phyloP scores from a whole-genome alignment of 2,329 filamentous ascomycete species.

The Akanthomyces lecanii region DNA sequence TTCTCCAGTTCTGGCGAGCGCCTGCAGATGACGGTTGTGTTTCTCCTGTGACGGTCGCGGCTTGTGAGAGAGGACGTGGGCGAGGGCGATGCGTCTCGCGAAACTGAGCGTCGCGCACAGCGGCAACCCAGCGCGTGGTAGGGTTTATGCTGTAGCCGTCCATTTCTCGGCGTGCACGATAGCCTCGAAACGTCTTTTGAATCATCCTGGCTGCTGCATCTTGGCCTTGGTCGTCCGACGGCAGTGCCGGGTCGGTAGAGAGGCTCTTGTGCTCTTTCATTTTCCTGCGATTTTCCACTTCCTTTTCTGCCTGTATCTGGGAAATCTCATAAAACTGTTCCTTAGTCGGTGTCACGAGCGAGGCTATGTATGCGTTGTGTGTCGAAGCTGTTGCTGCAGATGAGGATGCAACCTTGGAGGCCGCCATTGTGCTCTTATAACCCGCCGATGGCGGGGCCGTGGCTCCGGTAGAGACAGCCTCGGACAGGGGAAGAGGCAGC shows the following conservation, averaged over 20 bases:
- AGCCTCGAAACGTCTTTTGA: constrained; percentile 73
- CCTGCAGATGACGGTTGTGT: constrained; percentile 20
- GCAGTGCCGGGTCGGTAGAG: constrained; percentile 25
- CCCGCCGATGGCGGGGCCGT: constrained; percentile 7
- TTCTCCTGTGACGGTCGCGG: not conserved
- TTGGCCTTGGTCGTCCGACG: constrained; percentile 21
- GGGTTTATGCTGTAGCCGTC: constrained; percentile 64
- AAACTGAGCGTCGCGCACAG: constrained; percentile 55
- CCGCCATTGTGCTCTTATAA: constrained; percentile 12
- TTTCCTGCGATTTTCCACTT: constrained; percentile 40
- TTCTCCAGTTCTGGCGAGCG: constrained; percentile 69
- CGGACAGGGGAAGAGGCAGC: not conserved
- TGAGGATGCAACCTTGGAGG: constrained; percentile 20
- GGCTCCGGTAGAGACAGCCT: not conserved
- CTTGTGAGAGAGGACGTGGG: constrained; percentile 26
- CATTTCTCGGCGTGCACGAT: constrained; percentile 67
- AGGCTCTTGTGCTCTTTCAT: constrained; percentile 34
- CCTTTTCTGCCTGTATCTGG: constrained; percentile 44
- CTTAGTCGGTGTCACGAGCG: constrained; percentile 43
- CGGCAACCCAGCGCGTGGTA: constrained; percentile 67
- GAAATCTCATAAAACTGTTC: constrained; percentile 47
- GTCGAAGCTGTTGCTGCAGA: not conserved
- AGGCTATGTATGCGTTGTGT: constrained; percentile 45
- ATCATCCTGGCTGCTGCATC: constrained; percentile 52
- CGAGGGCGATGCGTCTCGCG: constrained; percentile 45